A percentile compares a stretch with the other conserved stretches of the same genome.
These are phyloP conservation scores for bread wheat (Triticum aestivum) DNA, from an alignment of 176 grass and related monocot species.

Conservation along the genomic window DNA sequence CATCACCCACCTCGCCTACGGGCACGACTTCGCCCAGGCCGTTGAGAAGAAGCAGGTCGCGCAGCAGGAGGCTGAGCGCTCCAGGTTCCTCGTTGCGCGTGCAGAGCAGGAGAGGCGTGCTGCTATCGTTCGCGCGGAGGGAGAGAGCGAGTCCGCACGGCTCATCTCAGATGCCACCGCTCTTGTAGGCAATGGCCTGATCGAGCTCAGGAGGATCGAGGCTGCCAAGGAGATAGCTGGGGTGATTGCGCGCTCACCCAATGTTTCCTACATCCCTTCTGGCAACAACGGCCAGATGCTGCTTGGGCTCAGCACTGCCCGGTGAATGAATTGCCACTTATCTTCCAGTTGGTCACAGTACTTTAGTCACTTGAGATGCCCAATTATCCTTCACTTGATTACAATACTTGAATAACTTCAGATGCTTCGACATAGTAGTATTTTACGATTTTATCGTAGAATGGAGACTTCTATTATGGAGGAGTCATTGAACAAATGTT, in stretches of 20 bases:
- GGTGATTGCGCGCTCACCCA: constrained; percentile 57
- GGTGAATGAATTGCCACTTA: constrained; percentile 34
- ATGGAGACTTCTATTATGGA: not conserved
- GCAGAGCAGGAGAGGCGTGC: constrained; percentile 96
- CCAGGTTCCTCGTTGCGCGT: constrained; percentile 87
- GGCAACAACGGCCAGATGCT: constrained; percentile 62
- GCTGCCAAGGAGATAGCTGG: constrained; percentile 77
- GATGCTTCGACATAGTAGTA: not conserved
- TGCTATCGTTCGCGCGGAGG: constrained; percentile 80
- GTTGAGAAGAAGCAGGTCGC: constrained; percentile 99
- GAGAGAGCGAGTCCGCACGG: constrained; percentile 77
- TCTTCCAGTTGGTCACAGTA: constrained; percentile 2
- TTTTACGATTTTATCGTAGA: not conserved
- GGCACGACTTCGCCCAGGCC: constrained; percentile 73
- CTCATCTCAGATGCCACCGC: constrained; percentile 84
- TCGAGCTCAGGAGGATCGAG: constrained; percentile 90
- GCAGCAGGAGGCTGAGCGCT: constrained; percentile 99
- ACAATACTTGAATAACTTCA: not conserved
- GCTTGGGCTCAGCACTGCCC: constrained; percentile 54
- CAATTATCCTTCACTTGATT: not conserved
- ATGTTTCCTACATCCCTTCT: constrained; percentile 65
- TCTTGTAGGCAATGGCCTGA: constrained; percentile 51
- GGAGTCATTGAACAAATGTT: constrained; percentile 4
- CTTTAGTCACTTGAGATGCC: not conserved
- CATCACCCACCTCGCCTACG: constrained; percentile 94